Conservation (phyloP, 352 stramenopile genomes). For the Globisporangium okanoganense region DNA sequence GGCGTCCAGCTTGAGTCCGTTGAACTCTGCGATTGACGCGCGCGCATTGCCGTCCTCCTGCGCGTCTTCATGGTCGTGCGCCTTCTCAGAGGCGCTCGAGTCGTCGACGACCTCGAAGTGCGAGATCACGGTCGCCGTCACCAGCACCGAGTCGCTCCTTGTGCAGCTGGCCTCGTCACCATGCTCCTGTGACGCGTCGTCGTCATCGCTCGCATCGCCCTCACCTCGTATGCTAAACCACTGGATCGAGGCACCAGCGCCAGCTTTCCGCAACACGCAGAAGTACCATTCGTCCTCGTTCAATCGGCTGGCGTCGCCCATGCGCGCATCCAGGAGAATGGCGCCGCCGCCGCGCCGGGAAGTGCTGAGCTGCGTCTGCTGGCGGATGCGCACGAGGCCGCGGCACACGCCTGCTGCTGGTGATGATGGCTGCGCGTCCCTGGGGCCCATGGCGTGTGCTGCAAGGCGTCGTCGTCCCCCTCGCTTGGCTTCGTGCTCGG, state of each 20-base stretch:
- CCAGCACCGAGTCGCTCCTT: conserved; percentile 20
- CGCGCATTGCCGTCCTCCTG: not conserved
- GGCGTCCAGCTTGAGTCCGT: conserved; percentile 22
- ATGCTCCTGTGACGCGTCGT: conserved; percentile 7
- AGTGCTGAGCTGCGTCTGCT: conserved; percentile 24
- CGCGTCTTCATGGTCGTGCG: conserved; percentile 11
- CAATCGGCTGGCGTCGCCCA: conserved; percentile 16
- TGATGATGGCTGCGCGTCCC: not conserved
- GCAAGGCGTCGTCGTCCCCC: not conserved
- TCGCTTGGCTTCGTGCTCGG: not conserved
- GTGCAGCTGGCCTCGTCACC: not conserved
- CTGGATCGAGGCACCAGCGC: conserved; percentile 19
- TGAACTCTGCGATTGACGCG: conserved; percentile 16
- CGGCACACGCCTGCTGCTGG: conserved; percentile 13
- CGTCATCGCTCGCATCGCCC: conserved; percentile 24
- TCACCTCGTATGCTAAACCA: conserved; percentile 38
- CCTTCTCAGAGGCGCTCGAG: conserved; percentile 13
- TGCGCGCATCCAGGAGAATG: conserved; percentile 12
- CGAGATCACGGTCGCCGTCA: conserved; percentile 33
- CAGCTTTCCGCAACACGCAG: conserved; percentile 21
- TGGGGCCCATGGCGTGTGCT: not conserved
- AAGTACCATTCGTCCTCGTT: conserved; percentile 51
- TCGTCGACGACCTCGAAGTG: conserved; percentile 39
- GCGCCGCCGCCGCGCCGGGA: not conserved
- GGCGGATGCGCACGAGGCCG: conserved; percentile 40